phyloP scores from a whole-genome alignment of 495 filamentous ascomycete genomes.

The Penicillium tannophilum region DNA sequence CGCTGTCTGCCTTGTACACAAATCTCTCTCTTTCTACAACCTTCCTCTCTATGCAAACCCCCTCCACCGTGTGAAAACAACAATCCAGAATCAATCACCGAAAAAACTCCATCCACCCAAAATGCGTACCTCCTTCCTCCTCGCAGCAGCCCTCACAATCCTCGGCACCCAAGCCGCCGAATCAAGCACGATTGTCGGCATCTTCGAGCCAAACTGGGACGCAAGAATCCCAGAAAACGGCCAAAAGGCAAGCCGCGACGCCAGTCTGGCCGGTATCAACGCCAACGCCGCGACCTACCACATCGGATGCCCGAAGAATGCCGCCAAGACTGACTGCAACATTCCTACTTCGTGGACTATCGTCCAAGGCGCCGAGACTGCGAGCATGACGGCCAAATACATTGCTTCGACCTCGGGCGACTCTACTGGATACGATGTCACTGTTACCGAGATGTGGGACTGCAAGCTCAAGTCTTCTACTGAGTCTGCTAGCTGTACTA shows the following conservation, averaged over 20 bases:
- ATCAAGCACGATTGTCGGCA: conserved; percentile 10
- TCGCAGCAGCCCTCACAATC: conserved; percentile 12
- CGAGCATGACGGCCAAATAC: conserved; percentile 20
- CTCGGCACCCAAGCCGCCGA: conserved; percentile 10
- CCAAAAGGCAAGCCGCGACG: conserved; percentile 19
- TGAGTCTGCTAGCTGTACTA: conserved; percentile 24
- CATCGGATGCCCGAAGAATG: conserved; percentile 20
- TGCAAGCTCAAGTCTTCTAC: conserved; percentile 22
- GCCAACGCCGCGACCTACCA: conserved; percentile 24
- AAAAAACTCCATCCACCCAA: neutral
- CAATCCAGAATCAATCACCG: neutral
- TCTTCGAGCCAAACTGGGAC: conserved; percentile 15
- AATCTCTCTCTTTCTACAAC: no score
- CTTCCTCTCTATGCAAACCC: no score
- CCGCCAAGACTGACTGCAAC: conserved; percentile 25
- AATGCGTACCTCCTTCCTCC: conserved; percentile 20
- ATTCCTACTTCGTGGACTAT: conserved; percentile 16
- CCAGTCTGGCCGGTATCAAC: conserved; percentile 22
- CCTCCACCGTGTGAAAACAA: neutral
- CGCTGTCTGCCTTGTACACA: no score
- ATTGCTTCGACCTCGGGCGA: conserved; percentile 13
- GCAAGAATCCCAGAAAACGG: neutral
- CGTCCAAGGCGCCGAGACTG: conserved; percentile 23
- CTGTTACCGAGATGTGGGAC: conserved; percentile 18
- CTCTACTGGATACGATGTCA: conserved; percentile 14